Evolutionary conservation across 352 stramenopile genomes (phyloP), one percentile per base, ranked within the genome.

Genomic region (Phytopythium montanum): DNA sequence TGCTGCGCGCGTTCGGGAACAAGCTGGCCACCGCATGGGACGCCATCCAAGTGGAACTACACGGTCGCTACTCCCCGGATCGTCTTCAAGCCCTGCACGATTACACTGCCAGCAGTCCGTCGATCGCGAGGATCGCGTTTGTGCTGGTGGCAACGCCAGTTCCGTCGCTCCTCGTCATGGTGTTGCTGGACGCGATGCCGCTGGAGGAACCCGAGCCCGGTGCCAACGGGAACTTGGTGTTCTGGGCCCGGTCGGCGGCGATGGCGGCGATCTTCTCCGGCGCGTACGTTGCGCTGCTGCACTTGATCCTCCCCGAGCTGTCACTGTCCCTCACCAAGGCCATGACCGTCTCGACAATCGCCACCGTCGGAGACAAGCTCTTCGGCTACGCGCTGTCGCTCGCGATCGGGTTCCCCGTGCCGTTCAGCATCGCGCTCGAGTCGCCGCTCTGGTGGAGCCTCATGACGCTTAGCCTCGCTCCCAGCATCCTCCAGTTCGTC

Each of bases 331-430:
- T 71, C 13, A 4, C 50, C n/a, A n/a, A n/a, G 6, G 14, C 54
- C 23, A 63, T 44, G 12, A 54, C 54, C 2, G 23, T 66, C n/a
- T n/a, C n/a, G n/a, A n/a, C n/a, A 1, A 39, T 70, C 19, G 52
- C 55, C 9, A 56, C 53, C 1, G 28, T 45, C 5, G 45, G 62
- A 0, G 58, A 34, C 8, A 52, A 36, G 3, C 14, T 44, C 19
- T 42, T 60, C 2, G n/a, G 66, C 21, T 66, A 69, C 33, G 29
- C 18, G 3, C 12, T 72, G 5, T 62, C 64, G 0, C 10, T 63
- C 13, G 10, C 19, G 0, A 66, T 82, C 33, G 73, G 73, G 0
- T 79, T 72, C 50, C 70, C 70, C 3, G 42, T 79, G 13, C 70
- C 70, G 1, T 79, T 82, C 53, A 64, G 54, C 19, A 66, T 82